A percentile compares a stretch with the other conserved stretches of the same genome.
These are phyloP conservation scores for Boletellus sp. DNA, from an alignment of 768 basidiomycete genomes.

Conservation along the genomic window DNA sequence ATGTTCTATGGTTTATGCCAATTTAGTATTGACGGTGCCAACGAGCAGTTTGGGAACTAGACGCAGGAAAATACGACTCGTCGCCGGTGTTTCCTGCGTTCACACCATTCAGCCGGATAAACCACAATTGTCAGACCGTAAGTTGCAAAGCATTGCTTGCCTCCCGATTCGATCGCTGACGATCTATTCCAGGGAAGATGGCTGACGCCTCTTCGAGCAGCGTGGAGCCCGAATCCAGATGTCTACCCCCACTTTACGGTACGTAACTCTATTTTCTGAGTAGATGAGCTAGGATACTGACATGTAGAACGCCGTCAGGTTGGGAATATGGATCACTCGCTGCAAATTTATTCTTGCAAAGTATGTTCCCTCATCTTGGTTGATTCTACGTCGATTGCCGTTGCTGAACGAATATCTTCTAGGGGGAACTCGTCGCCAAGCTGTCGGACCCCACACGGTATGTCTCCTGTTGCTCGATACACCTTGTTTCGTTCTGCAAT, in stretches of 20 bases:
- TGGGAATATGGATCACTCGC: constrained; percentile 73
- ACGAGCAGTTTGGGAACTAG: constrained; percentile 70
- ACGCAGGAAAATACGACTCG: constrained; percentile 45
- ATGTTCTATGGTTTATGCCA: background rate
- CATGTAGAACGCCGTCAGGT: constrained; percentile 39
- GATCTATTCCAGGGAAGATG: constrained; percentile 60
- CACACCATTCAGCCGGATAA: constrained; percentile 57
- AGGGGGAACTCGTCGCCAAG: constrained; percentile 70
- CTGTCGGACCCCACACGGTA: constrained; percentile 58
- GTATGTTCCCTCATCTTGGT: constrained; percentile 30
- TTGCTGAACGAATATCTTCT: background rate
- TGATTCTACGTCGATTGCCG: background rate
- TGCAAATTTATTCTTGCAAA: constrained; percentile 73
- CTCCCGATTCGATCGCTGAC: background rate
- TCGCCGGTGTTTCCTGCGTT: constrained; percentile 54
- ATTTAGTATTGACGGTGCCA: constrained; percentile 8
- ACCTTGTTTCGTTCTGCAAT: background rate
- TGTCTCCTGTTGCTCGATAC: constrained; percentile 13
- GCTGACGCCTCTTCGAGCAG: constrained; percentile 72
- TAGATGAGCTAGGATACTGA: background rate
- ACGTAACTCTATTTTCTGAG: constrained; percentile 18
- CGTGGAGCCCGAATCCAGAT: constrained; percentile 76
- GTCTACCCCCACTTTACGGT: constrained; percentile 83
- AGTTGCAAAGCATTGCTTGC: constrained; percentile 13
- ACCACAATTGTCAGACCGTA: constrained; percentile 81